phyloP scores from a whole-genome alignment of 2,329 filamentous ascomycete genomes.

The Metarhizium humberi region DNA sequence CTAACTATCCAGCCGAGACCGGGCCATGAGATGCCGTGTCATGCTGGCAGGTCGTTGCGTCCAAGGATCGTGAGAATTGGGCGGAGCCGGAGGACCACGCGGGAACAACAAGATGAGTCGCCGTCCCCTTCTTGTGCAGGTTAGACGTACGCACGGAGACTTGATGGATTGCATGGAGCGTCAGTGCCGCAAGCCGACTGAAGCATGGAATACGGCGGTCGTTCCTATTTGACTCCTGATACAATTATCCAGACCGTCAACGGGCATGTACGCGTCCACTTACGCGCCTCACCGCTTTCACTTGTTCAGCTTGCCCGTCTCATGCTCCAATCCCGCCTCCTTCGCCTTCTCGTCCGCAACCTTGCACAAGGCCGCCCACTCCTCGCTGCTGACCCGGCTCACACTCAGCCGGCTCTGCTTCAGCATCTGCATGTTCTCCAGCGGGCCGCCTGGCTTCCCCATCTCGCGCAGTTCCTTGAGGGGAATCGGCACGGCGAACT shows the following conservation, averaged over 20 bases:
- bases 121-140: too few species aligned
- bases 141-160: too few species aligned
- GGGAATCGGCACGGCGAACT: conserved; percentile 63
- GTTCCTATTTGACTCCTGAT: neutral
- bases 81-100: too few species aligned
- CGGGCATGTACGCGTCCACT: neutral
- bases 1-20: too few species aligned
- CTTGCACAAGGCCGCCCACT: conserved; percentile 56
- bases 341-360: conserved; percentile 37
- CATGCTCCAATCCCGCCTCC: conserved; percentile 28
- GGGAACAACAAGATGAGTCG: too few species aligned
- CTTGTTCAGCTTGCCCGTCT: conserved; percentile 9
- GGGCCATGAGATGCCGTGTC: too few species aligned
- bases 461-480: conserved; percentile 63
- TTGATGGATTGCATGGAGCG: too few species aligned
- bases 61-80: too few species aligned
- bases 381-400: conserved; percentile 50
- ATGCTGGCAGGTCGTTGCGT: too few species aligned
- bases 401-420: conserved; percentile 80
- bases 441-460: conserved; percentile 41
- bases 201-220: neutral
- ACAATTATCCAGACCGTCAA: neutral
- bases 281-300: neutral
- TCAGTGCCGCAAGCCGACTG: too few species aligned
- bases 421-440: conserved; percentile 74